A percentile compares a stretch with the other conserved stretches of the same genome.
Conservation (phyloP, 1,284 basidiomycete species). For the Amylostereum chailletii region DNA sequence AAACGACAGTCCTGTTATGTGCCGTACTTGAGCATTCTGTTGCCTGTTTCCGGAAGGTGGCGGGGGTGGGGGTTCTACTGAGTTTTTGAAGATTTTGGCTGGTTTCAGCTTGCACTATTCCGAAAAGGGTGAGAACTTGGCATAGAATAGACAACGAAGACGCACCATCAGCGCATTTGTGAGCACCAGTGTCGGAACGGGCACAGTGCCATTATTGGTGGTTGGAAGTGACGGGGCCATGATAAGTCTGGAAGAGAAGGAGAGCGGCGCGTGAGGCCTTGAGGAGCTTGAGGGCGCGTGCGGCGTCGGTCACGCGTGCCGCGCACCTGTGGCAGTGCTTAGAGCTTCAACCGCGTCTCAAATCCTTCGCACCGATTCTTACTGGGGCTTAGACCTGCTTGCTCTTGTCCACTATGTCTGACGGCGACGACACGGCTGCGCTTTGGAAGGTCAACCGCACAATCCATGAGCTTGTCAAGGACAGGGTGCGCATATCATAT, state of each 20-base stretch:
- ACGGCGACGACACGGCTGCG: slow-evolving; percentile 70
- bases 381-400: slow-evolving; percentile 8
- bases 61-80: slow-evolving; percentile 54
- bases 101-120: slow-evolving; percentile 70
- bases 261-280: too few relatives aligned
- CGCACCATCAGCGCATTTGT: slow-evolving; percentile 23
- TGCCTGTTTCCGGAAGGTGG: slow-evolving; percentile 36
- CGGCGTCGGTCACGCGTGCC: too few relatives aligned
- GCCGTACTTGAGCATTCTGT: slow-evolving; percentile 32
- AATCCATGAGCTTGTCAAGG: slow-evolving; percentile 93
- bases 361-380: too few relatives aligned
- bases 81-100: slow-evolving; percentile 79
- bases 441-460: slow-evolving; percentile 97
- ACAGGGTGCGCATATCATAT: slow-evolving; percentile 53
- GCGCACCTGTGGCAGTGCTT: too few relatives aligned
- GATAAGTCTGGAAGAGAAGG: background rate
- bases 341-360: too few relatives aligned
- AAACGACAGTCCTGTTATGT: slow-evolving; percentile 85
- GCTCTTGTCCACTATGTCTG: slow-evolving; percentile 37
- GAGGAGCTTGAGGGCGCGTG: too few relatives aligned
- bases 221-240: slow-evolving; percentile 14
- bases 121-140: background rate
- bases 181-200: slow-evolving; percentile 13
- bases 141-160: background rate
- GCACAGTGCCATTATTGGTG: slow-evolving; percentile 14